phyloP scores from a whole-genome alignment of 768 basidiomycete genomes.

The Cystofilobasidium capitatum region DNA sequence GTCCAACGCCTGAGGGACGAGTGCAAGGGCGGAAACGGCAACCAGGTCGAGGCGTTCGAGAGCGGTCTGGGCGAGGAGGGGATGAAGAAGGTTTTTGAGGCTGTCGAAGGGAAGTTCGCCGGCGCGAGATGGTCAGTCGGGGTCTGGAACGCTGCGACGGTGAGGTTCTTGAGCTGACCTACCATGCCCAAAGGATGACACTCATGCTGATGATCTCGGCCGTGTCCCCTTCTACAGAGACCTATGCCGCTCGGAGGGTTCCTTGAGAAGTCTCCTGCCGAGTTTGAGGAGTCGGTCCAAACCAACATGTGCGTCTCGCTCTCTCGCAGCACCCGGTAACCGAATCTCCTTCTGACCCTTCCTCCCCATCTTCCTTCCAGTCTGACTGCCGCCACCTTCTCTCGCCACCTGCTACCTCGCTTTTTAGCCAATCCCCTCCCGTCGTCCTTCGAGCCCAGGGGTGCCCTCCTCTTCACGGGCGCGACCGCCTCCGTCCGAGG shows the following conservation, averaged over 20 bases:
- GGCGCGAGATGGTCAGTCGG: slow-evolving; percentile 3
- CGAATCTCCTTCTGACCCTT: not conserved
- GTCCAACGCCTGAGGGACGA: too few relatives aligned
- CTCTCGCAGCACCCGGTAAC: not conserved
- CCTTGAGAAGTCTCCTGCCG: slow-evolving; percentile 28
- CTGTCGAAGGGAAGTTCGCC: slow-evolving; percentile 12
- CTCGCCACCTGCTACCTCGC: slow-evolving; percentile 21
- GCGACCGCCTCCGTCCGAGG: slow-evolving; percentile 34
- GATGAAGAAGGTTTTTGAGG: slow-evolving; percentile 8
- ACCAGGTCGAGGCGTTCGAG: slow-evolving; percentile 8
- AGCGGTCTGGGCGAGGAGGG: not conserved
- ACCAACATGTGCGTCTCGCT: slow-evolving; percentile 22
- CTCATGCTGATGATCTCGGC: slow-evolving; percentile 22
- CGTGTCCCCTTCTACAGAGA: slow-evolving; percentile 4
- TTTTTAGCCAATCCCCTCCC: slow-evolving; percentile 3
- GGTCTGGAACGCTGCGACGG: slow-evolving; percentile 7
- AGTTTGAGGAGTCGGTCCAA: slow-evolving; percentile 13
- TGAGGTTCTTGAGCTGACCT: not conserved
- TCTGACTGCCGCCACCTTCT: slow-evolving; percentile 31
- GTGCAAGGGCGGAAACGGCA: slow-evolving; percentile 2
- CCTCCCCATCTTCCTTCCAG: slow-evolving; percentile 2
- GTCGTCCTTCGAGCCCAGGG: slow-evolving; percentile 15
- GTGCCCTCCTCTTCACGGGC: slow-evolving; percentile 32
- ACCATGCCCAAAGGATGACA: too few relatives aligned
- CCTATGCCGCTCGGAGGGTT: slow-evolving; percentile 33